Conservation (phyloP, 495 filamentous ascomycete genomes). For the Penicillium atrosanguineum region DNA sequence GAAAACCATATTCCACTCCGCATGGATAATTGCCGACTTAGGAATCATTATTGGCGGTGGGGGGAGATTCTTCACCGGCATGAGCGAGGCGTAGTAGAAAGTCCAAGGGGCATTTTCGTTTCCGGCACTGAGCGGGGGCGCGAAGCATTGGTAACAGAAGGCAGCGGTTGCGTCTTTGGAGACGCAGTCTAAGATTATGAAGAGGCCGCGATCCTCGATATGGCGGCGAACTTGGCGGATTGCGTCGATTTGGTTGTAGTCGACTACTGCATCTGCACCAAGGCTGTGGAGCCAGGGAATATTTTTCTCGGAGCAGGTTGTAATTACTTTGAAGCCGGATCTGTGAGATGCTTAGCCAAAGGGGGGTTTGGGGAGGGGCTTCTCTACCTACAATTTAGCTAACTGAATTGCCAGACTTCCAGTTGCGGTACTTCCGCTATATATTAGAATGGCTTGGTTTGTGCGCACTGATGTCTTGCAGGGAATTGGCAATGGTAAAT, state of each 20-base stretch:
- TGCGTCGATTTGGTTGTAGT: background rate
- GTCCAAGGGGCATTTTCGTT: background rate
- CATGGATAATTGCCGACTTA: background rate
- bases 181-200: background rate
- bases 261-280: constrained; percentile 23
- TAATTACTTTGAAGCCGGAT: background rate
- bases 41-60: background rate
- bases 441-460: background rate
- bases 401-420: background rate
- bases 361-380: background rate
- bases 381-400: background rate
- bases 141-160: background rate
- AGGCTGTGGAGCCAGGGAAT: constrained; percentile 43
- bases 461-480: background rate
- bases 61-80: background rate
- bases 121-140: background rate
- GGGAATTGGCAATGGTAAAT: background rate
- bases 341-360: background rate
- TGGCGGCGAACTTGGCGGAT: background rate
- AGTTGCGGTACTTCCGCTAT: background rate
- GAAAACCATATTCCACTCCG: background rate
- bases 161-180: background rate
- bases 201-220: background rate
- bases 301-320: constrained; percentile 45
- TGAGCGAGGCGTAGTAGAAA: background rate